Evolutionary conservation across 495 filamentous ascomycete genomes (phyloP), one percentile per base, ranked within the genome.

Genomic region (Penicillium atrosanguineum): DNA sequence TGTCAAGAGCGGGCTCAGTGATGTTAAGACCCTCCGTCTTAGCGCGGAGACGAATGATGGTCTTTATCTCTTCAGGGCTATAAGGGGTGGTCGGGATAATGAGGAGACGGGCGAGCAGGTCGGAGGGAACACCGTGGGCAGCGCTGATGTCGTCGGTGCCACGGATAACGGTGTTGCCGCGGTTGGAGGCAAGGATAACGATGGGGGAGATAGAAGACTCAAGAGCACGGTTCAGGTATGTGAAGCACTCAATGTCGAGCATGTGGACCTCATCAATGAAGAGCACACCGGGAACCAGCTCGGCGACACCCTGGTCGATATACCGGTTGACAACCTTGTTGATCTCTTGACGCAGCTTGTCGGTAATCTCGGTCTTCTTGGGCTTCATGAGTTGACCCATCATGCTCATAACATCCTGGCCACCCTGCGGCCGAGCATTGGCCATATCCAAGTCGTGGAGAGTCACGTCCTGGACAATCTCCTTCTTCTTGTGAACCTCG

Each of bases 261-360:
- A 97, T 98, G 76, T 98, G 93, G 34, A 95, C 91, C 83, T 98
- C 94, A 60, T 98, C 94, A 56, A 98, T 98, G 74, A 98, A 98
- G 26, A 98, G 79, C 46, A 98, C 94, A 51, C 94, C 94, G 8
- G 94, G 94, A 28, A 98, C 90, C 40, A 98, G 83, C 75, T 98
- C 94, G 4, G 94, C 94, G n/a, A 96, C 89, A 39, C 93, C 93
- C 72, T 96, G 92, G 60, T 97, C 93, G 57, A 97, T 98, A 71
- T 97, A 98, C 69, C 91, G 89, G 76, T 87, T 95, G 50, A 98
- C 94, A 6, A 97, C 93, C 76, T 96, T 97, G 81, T 98, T 95
- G 75, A 98, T 97, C 75, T 98, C 94, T 48, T 81, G 78, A 45
- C 94, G 84, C 64, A 98, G 74, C 76, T 98, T 97, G 66, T 97